Conservation (phyloP, 371 early-diverging fungal genomes). For the Haplosporangium sp. region DNA sequence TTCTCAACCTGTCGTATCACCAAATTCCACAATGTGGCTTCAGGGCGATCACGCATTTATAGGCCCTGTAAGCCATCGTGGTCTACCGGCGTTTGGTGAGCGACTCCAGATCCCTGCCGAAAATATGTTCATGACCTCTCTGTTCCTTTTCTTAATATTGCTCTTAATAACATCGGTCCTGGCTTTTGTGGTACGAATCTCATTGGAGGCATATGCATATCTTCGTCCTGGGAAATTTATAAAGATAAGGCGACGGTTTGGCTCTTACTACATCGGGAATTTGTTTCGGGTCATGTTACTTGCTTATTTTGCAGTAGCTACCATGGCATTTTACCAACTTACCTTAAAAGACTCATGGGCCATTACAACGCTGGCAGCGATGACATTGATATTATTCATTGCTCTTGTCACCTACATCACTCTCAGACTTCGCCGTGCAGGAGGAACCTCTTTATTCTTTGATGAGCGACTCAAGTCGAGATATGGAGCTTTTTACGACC, state of each 20-base stretch:
- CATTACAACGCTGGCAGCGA: constrained; percentile 33
- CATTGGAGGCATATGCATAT: constrained; percentile 34
- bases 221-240: constrained; percentile 41
- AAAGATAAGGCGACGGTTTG: constrained; percentile 43
- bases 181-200: constrained; percentile 24
- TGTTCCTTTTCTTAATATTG: constrained; percentile 33
- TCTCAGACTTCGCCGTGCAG: constrained; percentile 42
- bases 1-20: neutral
- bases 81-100: constrained; percentile 35
- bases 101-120: constrained; percentile 39
- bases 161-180: constrained; percentile 28
- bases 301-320: constrained; percentile 47
- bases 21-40: constrained; percentile 6
- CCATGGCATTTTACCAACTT: constrained; percentile 54
- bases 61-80: constrained; percentile 5
- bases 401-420: constrained; percentile 27
- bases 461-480: constrained; percentile 48
- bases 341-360: constrained; percentile 45
- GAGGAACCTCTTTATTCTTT: constrained; percentile 47
- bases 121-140: constrained; percentile 53
- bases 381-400: constrained; percentile 39
- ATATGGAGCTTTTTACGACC: constrained; percentile 53
- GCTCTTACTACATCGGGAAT: constrained; percentile 43
- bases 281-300: constrained; percentile 43
- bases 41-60: constrained; percentile 5